Base-by-base conservation (phyloP, 331 rosid species). In the Arachis monticola region DNA sequence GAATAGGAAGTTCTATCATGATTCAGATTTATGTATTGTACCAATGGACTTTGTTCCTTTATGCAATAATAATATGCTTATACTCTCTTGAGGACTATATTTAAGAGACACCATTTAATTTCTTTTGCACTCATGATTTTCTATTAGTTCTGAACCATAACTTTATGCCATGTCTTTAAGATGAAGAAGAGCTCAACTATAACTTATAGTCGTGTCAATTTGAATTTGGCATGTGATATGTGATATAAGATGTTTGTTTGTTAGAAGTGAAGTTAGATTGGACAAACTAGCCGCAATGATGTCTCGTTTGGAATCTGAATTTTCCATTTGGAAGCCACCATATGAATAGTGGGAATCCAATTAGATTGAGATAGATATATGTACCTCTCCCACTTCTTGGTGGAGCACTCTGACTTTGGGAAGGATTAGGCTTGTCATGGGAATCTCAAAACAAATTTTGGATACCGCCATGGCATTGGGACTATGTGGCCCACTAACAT, bases 251-350 rank as follows among this genome's bases (percentile, higher is more conserved):
- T 56, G 9, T 0, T 14, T 10, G 42, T 14, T 14, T 10, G 40
- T 14, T 61, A 56, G 12, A 58, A 27, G 45, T 44, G n/a, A 22
- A 14, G 44, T 31, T 3, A 44, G 47, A 10, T 6, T 17, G 40
- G 52, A 30, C 30, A 6, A 71, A 14, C 12, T 0, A 56, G 38
- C 7, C 42, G 35, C 10, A 3, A 35, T 56, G 7, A 31, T 70
- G 12, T 53, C 38, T 55, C 66, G 22, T 64, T 10, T 61, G 70
- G 61, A 8, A 63, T 14, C 41, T 51, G 60, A 77, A 31, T 12
- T 65, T 38, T 47, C 51, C 55, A 57, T 3, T 69, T 72, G 82
- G 68, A 57, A 55, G 14, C 38, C 82, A 55, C 73, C 30, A 53
- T 44, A 7, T 10, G 4, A 42, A 9, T 30, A 8, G 35, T 10